Evolutionary conservation across 2,329 filamentous ascomycete species (phyloP), one percentile per base, ranked within the genome.

Genomic region (Aureobasidium sp.): DNA sequence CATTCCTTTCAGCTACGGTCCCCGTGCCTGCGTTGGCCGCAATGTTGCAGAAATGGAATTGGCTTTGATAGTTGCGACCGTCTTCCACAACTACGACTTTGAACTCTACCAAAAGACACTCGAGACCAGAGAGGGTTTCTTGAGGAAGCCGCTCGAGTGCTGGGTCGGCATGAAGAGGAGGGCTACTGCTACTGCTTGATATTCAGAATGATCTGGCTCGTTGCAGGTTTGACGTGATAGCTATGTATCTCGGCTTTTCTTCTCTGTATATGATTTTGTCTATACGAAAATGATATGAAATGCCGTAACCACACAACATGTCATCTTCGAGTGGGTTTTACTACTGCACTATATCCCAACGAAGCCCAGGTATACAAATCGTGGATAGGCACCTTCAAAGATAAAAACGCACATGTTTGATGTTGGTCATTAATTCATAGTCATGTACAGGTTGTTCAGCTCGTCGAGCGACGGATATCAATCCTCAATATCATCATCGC

Each of bases 31-130:
- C 63, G 88, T 94, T 0, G 90, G 90, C 0, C 76, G 89, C 37
- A 94, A 95, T 64, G 87, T 95, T 5, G 91, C 91, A 0, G 90
- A 94, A 79, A 93, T 95, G 89, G 90, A 95, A 74, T 79, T 95
- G 77, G 87, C 88, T 70, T 79, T 92, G 47, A 93, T 94, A 64
- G 84, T 86, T 2, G 83, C 82, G 0, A 90, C 89, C 5, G 80
- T 85, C 23, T 85, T 86, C 70, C 75, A 81, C 47, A 72, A 84
- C 61, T 87, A 84, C 70, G 83, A 86, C 62, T 86, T 86, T 73
- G 78, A 81, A 70, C 68, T 85, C 27, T 71, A 77, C 59, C 86
- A 89, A 68, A 81, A 84, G 0, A 76, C 77, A 13, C 83, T 94
- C 85, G 80, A 90, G 72, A 93, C 88, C 0, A 78, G 86, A 17